A percentile compares a stretch with the other conserved stretches of the same genome.
Evolutionary conservation across 2,329 filamentous ascomycete species (phyloP).

Genomic region (Rosellinia necatrix): DNA sequence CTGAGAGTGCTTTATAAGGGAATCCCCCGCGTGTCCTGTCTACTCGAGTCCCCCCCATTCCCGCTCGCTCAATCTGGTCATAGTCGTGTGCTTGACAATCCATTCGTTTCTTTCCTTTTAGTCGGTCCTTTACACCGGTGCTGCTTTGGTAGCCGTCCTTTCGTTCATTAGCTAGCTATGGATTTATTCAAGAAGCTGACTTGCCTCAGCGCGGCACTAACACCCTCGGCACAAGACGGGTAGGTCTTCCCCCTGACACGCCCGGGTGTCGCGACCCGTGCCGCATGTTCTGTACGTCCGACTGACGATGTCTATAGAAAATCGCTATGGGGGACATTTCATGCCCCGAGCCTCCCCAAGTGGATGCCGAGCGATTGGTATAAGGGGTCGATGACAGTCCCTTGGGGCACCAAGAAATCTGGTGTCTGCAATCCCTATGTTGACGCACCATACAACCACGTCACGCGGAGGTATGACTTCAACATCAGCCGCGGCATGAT

Average conservation of each 20-base stretch:
- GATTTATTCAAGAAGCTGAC: conserved; percentile 30
- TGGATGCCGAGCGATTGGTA: conserved; percentile 32
- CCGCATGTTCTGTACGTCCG: background rate
- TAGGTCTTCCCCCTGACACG: conserved; percentile 24
- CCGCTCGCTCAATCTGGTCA: conserved; percentile 7
- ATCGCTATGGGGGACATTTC: conserved; percentile 43
- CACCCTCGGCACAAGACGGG: conserved; percentile 36
- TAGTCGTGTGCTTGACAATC: conserved; percentile 11
- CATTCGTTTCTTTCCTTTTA: conserved; percentile 15
- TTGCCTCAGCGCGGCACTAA: conserved; percentile 31
- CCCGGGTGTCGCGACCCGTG: background rate
- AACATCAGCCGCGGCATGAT: conserved; percentile 55
- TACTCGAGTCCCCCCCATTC: too few species aligned
- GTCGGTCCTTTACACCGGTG: too few species aligned
- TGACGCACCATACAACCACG: conserved; percentile 55
- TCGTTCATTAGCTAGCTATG: conserved; percentile 36
- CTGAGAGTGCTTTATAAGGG: conserved; percentile 20
- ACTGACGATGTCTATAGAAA: conserved; percentile 28
- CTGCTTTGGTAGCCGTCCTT: conserved; percentile 34
- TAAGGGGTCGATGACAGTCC: conserved; percentile 42
- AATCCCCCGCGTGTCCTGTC: too few species aligned
- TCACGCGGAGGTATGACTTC: conserved; percentile 60
- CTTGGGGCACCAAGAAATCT: conserved; percentile 55
- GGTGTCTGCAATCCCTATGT: conserved; percentile 55
- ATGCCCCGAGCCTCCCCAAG: conserved; percentile 38